Evolutionary conservation across 83 land plant genomes (phyloP).

Genomic region (Isoetes engelmannii): DNA sequence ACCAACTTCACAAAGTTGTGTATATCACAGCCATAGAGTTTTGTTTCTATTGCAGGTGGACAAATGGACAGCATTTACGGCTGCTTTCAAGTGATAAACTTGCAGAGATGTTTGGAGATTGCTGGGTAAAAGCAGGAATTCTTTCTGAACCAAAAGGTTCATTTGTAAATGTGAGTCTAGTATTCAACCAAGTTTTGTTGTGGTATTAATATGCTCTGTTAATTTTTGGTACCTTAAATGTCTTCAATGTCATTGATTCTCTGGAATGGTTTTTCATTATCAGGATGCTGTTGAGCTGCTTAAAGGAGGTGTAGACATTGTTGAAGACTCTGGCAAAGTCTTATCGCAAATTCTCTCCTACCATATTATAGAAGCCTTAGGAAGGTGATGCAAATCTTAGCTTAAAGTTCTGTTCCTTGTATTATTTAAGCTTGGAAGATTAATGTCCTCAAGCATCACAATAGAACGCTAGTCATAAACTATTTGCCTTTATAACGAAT

Average conservation of each 20-base stretch:
- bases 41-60: conserved; percentile 51
- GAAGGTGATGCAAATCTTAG: conserved; percentile 5
- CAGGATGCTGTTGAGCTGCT: conserved; percentile 73
- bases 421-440: too few relatives aligned
- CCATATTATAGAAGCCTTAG: conserved; percentile 34
- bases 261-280: background rate
- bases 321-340: conserved; percentile 56
- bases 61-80: conserved; percentile 89
- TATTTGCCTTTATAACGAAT: too few relatives aligned
- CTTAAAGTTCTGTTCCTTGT: too few relatives aligned
- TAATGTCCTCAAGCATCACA: too few relatives aligned
- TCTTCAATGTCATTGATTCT: background rate
- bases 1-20: background rate
- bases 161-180: conserved; percentile 53
- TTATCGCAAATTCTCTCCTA: conserved; percentile 62
- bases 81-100: conserved; percentile 57
- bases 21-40: background rate
- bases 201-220: background rate
- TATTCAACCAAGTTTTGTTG: background rate
- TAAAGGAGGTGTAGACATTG: conserved; percentile 74
- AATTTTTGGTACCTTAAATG: too few relatives aligned
- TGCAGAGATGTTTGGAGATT: conserved; percentile 52
- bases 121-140: conserved; percentile 65
- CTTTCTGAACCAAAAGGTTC: conserved; percentile 52
- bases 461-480: too few relatives aligned